Evolutionary conservation across 2,329 filamentous ascomycete genomes (phyloP).

Genomic region (Gremmenia infestans): DNA sequence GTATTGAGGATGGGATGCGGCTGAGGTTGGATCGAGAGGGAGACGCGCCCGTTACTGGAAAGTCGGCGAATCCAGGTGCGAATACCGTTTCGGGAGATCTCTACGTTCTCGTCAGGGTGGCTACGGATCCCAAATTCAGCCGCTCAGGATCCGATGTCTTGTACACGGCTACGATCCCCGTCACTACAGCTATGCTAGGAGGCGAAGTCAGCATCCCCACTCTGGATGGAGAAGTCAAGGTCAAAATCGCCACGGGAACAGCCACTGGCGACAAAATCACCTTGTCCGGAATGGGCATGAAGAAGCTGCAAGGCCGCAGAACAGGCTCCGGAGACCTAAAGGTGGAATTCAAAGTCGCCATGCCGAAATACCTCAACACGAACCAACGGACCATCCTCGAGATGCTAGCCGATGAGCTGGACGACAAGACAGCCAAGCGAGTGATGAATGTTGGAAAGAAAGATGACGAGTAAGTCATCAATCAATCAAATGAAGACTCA

Average conservation of each 20-base stretch:
- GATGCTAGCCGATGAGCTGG: slow-evolving; percentile 95
- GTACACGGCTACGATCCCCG: slow-evolving; percentile 83
- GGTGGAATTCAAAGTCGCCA: slow-evolving; percentile 90
- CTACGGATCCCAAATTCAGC: slow-evolving; percentile 85
- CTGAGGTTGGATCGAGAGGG: slow-evolving; percentile 80
- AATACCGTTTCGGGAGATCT: slow-evolving; percentile 77
- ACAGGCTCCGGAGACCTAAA: slow-evolving; percentile 73
- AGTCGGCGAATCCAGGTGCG: slow-evolving; percentile 55
- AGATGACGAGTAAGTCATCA: slow-evolving; percentile 40
- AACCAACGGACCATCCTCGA: slow-evolving; percentile 93
- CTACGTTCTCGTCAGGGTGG: slow-evolving; percentile 84
- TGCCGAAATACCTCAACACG: slow-evolving; percentile 88
- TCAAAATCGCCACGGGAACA: slow-evolving; percentile 87
- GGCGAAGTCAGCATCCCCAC: slow-evolving; percentile 88
- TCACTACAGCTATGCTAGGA: slow-evolving; percentile 89
- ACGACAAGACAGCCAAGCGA: slow-evolving; percentile 83
- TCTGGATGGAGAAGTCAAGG: slow-evolving; percentile 81
- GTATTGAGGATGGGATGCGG: slow-evolving; percentile 95
- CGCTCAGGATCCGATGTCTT: slow-evolving; percentile 84
- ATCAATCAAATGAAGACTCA: not conserved
- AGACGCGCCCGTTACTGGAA: slow-evolving; percentile 76
- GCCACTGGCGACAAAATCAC: slow-evolving; percentile 90
- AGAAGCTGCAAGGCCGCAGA: slow-evolving; percentile 65
- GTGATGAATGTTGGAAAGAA: slow-evolving; percentile 73
- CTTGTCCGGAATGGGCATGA: slow-evolving; percentile 89